Evolutionary conservation across 2,329 filamentous ascomycete genomes (phyloP), one percentile per base, ranked within the genome.

Genomic region (Penicillium sp.): DNA sequence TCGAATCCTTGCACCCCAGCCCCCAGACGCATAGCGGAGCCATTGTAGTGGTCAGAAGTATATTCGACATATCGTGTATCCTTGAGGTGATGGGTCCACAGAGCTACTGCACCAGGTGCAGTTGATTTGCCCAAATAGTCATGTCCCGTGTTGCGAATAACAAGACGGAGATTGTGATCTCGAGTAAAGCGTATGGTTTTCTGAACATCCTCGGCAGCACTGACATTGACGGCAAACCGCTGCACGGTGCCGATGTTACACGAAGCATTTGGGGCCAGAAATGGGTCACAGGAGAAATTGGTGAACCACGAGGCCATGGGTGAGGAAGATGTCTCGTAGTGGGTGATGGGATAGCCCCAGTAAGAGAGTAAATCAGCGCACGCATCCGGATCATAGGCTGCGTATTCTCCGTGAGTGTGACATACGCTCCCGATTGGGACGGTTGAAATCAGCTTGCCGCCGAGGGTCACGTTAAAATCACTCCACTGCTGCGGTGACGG

Each of bases 341-440:
- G 56, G 1, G 50, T 52, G 10, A 29, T 38, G 0, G 75, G 68
- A 7, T 59, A 56, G 3, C 59, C 55, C 78, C 78, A 81, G 20
- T 59, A 60, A 3, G 63, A 54, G 47, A 68, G 70, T 1, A 77
- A 57, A 28, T 56, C 60, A 6, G 60, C 49, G 60, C 77, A 80
- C 18, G 61, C 61, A 1, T 58, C 62, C 6, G 67, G 69, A 55
- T 78, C 64, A 56, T 76, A 78, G 20, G 49, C 24, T 2, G n/a
- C 29, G 46, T 42, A 58, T 6, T 42, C 28, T 27, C 64, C 44
- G 18, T 43, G 35, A 44, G 72, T 65, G 52, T 82, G 79, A 60
- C 80, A 83, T 1, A 72, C 62, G 4, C 72, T 66, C 1, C 72
- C 79, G 8, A 80, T 57, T 0, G 80, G 80, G 3, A 74, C 61